A percentile compares a stretch with the other conserved stretches of the same genome.
phyloP scores from a whole-genome alignment of 768 basidiomycete species.

The Podaxis sp. region DNA sequence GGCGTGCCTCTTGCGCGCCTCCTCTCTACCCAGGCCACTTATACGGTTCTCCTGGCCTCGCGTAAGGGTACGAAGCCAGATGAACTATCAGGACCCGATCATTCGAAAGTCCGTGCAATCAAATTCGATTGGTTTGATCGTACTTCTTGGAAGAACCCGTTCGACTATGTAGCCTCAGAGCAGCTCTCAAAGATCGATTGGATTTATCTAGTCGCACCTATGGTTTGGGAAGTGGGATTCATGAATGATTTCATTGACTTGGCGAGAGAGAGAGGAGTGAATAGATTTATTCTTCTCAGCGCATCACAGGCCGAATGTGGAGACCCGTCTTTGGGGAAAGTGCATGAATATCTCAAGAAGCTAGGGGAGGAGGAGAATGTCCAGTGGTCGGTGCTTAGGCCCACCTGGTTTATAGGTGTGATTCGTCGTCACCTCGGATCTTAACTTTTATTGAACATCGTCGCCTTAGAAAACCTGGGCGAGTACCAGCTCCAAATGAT shows the following conservation, averaged over 20 bases:
- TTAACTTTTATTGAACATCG: background rate
- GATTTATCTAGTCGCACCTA: conserved; percentile 31
- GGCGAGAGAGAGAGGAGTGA: conserved; percentile 27
- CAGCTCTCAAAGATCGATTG: conserved; percentile 22
- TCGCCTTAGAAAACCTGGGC: conserved; percentile 30
- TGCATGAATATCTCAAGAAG: conserved; percentile 34
- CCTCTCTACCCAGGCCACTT: conserved; percentile 23
- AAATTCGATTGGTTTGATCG: conserved; percentile 38
- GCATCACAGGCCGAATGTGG: conserved; percentile 16
- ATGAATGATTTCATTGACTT: conserved; percentile 28
- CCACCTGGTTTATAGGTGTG: conserved; percentile 39
- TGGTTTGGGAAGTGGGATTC: conserved; percentile 1
- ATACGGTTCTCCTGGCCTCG: conserved; percentile 28
- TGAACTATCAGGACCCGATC: background rate
- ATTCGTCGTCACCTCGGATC: background rate
- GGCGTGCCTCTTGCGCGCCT: conserved; percentile 26
- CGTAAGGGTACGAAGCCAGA: conserved; percentile 23
- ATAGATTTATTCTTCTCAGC: conserved; percentile 29
- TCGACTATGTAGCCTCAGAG: background rate
- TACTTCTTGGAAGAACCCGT: conserved; percentile 18
- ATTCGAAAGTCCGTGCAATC: conserved; percentile 24
- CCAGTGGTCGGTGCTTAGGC: conserved; percentile 34
- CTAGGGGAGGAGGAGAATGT: conserved; percentile 27
- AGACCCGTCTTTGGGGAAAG: conserved; percentile 22
- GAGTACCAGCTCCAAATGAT: conserved; percentile 22